phyloP scores from a whole-genome alignment of 192 early-diverging fungal genomes.

The Coemansia pectinata region DNA sequence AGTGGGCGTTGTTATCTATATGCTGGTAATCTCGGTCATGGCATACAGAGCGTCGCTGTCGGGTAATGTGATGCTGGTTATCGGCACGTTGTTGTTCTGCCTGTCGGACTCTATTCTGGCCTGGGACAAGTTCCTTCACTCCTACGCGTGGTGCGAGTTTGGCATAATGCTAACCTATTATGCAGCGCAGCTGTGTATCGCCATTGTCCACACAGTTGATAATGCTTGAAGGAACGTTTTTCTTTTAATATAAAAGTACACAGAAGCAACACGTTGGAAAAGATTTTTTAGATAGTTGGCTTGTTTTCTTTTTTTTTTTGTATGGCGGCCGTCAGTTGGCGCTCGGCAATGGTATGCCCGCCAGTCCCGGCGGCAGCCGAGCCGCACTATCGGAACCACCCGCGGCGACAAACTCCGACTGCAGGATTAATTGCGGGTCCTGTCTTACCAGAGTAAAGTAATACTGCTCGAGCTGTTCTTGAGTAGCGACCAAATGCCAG shows the following conservation, averaged over 20 bases:
- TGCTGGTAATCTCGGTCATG: slow-evolving; percentile 34
- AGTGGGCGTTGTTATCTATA: slow-evolving; percentile 35
- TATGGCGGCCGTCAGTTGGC: neutral
- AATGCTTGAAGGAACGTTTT: neutral
- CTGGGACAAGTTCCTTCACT: slow-evolving; percentile 34
- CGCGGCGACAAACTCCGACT: slow-evolving; percentile 21
- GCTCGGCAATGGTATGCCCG: neutral
- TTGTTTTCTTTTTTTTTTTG: neutral
- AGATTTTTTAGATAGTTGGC: neutral
- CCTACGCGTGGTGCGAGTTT: slow-evolving; percentile 35
- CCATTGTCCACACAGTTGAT: slow-evolving; percentile 12
- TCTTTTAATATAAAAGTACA: slow-evolving; percentile 5
- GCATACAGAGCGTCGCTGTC: slow-evolving; percentile 40
- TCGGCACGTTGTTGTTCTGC: slow-evolving; percentile 42
- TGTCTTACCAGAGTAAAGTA: slow-evolving; percentile 89
- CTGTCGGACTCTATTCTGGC: slow-evolving; percentile 50
- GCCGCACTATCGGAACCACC: neutral
- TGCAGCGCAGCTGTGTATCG: slow-evolving; percentile 49
- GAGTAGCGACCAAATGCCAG: slow-evolving; percentile 82
- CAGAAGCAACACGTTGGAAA: neutral
- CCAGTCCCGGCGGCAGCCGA: neutral
- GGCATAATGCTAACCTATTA: slow-evolving; percentile 50
- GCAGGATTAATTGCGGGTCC: slow-evolving; percentile 59
- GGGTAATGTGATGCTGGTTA: slow-evolving; percentile 12
- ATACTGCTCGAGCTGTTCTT: slow-evolving; percentile 84